A percentile compares a stretch with the other conserved stretches of the same genome.
phyloP scores from a whole-genome alignment of 495 filamentous ascomycete genomes.

The Xylaria intraflava region DNA sequence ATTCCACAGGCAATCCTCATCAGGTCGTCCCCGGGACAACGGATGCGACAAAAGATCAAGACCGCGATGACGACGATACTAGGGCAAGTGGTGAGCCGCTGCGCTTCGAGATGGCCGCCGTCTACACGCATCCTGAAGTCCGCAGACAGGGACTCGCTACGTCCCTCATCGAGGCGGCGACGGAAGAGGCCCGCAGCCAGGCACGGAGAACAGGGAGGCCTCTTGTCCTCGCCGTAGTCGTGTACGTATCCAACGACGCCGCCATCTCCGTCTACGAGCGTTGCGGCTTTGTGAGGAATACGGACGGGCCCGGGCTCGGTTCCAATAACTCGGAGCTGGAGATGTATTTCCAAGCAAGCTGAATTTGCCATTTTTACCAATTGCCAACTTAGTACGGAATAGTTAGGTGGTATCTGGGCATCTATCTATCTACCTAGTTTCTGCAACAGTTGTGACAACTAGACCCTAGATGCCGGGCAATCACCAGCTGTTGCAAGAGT shows the following conservation, averaged over 20 bases:
- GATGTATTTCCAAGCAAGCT: constrained; percentile 9
- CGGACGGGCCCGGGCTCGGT: constrained; percentile 17
- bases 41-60: constrained; percentile 1
- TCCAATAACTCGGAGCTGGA: constrained; percentile 18
- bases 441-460: too few species aligned
- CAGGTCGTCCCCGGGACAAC: constrained; percentile 8
- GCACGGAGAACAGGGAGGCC: constrained; percentile 18
- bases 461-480: too few species aligned
- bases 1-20: constrained; percentile 21
- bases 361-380: too few species aligned
- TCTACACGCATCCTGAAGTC: constrained; percentile 41
- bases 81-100: constrained; percentile 5
- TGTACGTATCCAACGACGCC: constrained; percentile 31
- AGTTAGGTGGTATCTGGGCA: too few species aligned
- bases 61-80: constrained; percentile 9
- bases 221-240: constrained; percentile 28
- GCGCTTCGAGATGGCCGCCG: constrained; percentile 32
- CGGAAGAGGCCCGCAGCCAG: constrained; percentile 22
- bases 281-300: constrained; percentile 36
- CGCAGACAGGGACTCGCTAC: constrained; percentile 39
- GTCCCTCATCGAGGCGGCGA: constrained; percentile 32
- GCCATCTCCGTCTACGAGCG: constrained; percentile 41
- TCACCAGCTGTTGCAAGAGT: too few species aligned
- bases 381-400: too few species aligned
- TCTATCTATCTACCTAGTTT: too few species aligned